Evolutionary conservation across 305 asterid species (phyloP).

Genomic region (Plantago rigida): DNA sequence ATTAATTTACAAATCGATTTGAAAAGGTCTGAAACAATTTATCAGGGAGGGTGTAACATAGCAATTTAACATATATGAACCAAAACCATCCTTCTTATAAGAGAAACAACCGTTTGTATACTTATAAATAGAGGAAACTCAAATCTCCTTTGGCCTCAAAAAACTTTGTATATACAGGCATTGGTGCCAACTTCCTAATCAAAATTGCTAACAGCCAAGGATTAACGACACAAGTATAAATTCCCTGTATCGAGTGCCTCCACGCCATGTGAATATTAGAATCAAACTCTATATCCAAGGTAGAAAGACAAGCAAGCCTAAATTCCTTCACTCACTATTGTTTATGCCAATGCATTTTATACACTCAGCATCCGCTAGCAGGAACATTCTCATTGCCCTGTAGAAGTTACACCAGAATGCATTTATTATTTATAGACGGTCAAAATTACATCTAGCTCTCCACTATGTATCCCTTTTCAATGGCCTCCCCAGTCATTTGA

Average conservation of each 20-base stretch:
- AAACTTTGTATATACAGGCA: neutral
- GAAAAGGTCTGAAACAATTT: no score
- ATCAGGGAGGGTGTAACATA: neutral
- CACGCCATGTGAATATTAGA: neutral
- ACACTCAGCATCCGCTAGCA: neutral
- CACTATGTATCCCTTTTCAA: neutral
- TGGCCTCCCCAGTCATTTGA: neutral
- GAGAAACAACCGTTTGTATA: neutral
- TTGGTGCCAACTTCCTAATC: conserved; percentile 7
- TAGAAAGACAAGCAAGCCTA: neutral
- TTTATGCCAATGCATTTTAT: neutral
- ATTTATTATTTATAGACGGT: neutral
- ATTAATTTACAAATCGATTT: no score
- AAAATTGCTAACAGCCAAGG: conserved; percentile 3
- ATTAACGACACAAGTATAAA: conserved; percentile 1
- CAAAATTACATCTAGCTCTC: neutral
- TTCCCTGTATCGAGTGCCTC: neutral
- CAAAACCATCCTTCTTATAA: neutral
- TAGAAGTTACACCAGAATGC: neutral
- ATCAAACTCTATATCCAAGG: neutral
- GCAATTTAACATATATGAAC: neutral
- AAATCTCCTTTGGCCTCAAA: neutral
- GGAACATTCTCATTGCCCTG: conserved; percentile 2
- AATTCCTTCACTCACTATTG: neutral
- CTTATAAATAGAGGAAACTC: neutral